These are phyloP conservation scores for Sphagnum fallax DNA, from an alignment of 228 moss, liverwort and hornwort species.

Conservation along the genomic window DNA sequence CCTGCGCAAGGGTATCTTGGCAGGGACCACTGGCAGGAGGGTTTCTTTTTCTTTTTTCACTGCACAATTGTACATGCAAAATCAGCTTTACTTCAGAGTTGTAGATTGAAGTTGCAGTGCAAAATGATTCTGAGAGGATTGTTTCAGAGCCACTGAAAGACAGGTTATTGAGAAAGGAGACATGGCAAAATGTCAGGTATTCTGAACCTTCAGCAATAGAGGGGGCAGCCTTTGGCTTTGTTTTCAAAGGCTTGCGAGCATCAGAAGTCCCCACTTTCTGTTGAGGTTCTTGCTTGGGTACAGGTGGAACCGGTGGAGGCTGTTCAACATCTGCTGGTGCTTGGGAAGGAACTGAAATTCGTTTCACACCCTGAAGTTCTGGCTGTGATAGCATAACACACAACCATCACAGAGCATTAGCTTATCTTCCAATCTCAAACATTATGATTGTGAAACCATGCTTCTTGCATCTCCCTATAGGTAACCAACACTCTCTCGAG, in stretches of 20 bases:
- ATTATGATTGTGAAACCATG: conserved; percentile 8
- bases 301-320: conserved; percentile 22
- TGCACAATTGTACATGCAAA: conserved; percentile 3
- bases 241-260: conserved; percentile 22
- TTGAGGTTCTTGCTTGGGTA: conserved; percentile 39
- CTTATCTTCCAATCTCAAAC: conserved; percentile 41
- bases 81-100: conserved; percentile 6
- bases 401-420: conserved; percentile 56
- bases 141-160: not conserved
- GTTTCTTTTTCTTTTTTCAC: conserved; percentile 42
- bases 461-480: too few relatives aligned
- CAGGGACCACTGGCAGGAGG: conserved; percentile 38
- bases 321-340: conserved; percentile 55
- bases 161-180: not conserved
- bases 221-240: conserved; percentile 26
- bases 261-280: conserved; percentile 35
- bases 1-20: conserved; percentile 60
- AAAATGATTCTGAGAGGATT: conserved; percentile 1
- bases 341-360: conserved; percentile 55
- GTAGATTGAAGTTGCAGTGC: not conserved
- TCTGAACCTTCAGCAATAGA: conserved; percentile 33
- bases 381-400: too few relatives aligned
- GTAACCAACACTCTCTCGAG: too few relatives aligned
- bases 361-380: too few relatives aligned
- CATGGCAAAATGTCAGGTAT: conserved; percentile 1